Evolutionary conservation across 192 early-diverging fungal species (phyloP), one percentile per base, ranked within the genome.

Genomic region (Phlyctochytrium bullatum): DNA sequence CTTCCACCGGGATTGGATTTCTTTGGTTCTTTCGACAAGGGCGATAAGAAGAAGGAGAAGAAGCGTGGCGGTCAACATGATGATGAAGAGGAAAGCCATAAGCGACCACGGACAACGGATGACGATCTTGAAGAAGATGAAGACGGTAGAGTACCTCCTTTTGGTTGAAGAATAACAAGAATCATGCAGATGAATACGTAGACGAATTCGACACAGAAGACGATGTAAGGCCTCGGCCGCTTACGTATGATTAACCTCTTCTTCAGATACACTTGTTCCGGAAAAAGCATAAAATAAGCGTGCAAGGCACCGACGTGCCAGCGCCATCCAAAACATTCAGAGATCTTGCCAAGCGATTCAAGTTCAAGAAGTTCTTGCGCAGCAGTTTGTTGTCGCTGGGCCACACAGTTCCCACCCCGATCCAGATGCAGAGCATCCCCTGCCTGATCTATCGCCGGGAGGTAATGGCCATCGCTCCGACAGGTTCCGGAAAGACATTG

Each of bases 401-500:
- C 25, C 96, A 93, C 69, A 80, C 78, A 36, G 78, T 81, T 23
- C 95, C 93, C 3, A 96, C 95, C 12, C 85, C 93, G 0, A 92
- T 97, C 75, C 95, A 97, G 72, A 95, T 97, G 93, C 95, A 97
- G 73, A 83, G 92, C 0, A 84, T 94, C 24, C 92, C 95, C 3
- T 83, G 96, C 3, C 83, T 93, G 32, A 72, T 97, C n/a, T 89
- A 95, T 50, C 87, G 86, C n/a, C 87, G 93, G 16, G 97, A 99
- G 73, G 34, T 99, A 1, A 95, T 99, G 82, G 92, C 93, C 1
- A 91, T 91, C 76, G 94, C 97, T 6, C 97, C 95, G 34, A 99
- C 97, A 24, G 96, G 97, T 61, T 96, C 94, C 2, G 97, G 97
- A 72, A 99, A 99, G 78, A 99, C 97, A 0, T 73, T 97, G 71